phyloP scores from a whole-genome alignment of 139 green algal genomes.

The Yamagishiella unicocca region DNA sequence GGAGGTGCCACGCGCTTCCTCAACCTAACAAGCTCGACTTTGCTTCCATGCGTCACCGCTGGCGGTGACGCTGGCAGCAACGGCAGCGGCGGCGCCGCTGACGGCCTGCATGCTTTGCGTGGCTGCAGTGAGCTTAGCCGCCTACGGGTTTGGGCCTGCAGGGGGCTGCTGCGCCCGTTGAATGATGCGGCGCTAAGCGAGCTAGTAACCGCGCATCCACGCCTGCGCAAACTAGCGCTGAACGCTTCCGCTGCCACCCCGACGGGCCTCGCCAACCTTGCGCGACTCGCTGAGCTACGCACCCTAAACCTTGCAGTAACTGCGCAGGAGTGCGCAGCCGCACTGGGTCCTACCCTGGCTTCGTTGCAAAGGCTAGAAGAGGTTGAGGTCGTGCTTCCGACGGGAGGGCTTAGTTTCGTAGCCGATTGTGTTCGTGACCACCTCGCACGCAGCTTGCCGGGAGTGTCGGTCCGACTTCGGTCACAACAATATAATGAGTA shows the following conservation, averaged over 20 bases:
- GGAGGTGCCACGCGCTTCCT: neutral
- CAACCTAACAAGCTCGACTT: neutral
- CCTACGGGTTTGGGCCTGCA: slow-evolving; percentile 19
- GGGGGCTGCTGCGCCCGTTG: neutral
- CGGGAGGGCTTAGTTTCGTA: neutral
- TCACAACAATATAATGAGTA: no score
- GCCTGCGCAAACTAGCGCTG: neutral
- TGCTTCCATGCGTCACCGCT: neutral
- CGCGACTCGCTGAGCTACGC: neutral
- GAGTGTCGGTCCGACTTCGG: neutral
- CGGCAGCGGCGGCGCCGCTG: neutral
- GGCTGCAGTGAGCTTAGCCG: neutral
- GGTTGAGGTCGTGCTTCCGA: slow-evolving; percentile 12
- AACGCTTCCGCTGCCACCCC: neutral
- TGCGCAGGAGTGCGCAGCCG: neutral
- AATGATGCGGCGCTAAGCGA: neutral
- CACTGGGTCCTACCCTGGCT: neutral
- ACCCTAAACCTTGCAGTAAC: neutral
- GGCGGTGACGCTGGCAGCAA: neutral
- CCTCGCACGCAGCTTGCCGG: neutral
- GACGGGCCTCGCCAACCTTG: neutral
- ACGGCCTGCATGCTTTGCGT: neutral
- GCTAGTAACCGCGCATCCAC: neutral
- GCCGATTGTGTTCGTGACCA: neutral
- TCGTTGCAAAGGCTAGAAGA: neutral